A percentile compares a stretch with the other conserved stretches of the same genome.
phyloP scores from a whole-genome alignment of 495 filamentous ascomycete species.

The Darksidea phi region DNA sequence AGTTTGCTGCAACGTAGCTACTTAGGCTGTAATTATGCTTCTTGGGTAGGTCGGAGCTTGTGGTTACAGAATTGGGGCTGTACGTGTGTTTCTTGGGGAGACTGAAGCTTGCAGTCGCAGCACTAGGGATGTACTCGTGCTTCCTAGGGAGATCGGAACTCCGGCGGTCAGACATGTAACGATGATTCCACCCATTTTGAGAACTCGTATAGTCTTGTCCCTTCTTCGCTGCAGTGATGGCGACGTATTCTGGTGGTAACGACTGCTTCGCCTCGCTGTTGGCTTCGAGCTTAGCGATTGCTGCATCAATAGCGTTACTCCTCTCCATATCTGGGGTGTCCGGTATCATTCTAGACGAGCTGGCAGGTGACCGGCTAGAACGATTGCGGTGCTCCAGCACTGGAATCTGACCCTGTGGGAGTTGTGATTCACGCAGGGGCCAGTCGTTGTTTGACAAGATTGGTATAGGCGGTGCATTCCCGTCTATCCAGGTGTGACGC shows the following conservation, averaged over 20 bases:
- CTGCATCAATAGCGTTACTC: constrained; percentile 9
- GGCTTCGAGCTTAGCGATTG: constrained; percentile 22
- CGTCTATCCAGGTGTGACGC: constrained; percentile 1
- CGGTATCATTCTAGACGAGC: constrained; percentile 1
- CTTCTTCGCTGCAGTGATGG: constrained; percentile 2
- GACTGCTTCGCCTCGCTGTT: constrained; percentile 1
- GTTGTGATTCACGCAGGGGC: constrained; percentile 27
- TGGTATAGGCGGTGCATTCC: constrained; percentile 16
- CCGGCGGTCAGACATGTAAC: not conserved
- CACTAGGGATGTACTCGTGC: not conserved
- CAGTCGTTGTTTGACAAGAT: constrained; percentile 6
- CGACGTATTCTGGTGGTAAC: constrained; percentile 12
- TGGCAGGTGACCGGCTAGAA: not conserved
- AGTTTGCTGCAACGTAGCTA: not conserved
- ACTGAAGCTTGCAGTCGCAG: not conserved
- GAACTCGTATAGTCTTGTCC: not conserved
- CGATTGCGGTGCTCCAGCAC: constrained; percentile 16
- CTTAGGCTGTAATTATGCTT: not conserved
- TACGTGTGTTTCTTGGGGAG: not conserved
- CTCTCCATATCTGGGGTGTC: constrained; percentile 6
- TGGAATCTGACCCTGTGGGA: constrained; percentile 12
- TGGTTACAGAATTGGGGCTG: not conserved
- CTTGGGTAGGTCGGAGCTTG: not conserved
- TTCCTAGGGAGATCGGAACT: constrained; percentile 5
- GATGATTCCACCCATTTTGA: not conserved